Evolutionary conservation across 2,329 filamentous ascomycete genomes (phyloP), one percentile per base, ranked within the genome.

Genomic region (Xylaria sp.): DNA sequence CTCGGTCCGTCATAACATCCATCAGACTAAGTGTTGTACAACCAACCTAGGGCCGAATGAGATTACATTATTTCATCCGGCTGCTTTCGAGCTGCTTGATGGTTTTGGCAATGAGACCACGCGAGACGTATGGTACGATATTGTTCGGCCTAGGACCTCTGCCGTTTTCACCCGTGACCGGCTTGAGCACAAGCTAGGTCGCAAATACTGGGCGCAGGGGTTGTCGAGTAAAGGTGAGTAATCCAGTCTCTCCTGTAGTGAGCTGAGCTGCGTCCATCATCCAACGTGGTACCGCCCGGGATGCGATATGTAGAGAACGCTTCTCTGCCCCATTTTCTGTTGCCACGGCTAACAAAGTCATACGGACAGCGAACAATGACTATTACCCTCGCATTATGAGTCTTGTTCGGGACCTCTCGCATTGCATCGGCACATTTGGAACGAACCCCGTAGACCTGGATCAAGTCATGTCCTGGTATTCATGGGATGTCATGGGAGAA

Each of bases 111-210:
- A 70, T 28, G 68, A 69, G 32, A 74, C 69, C 20, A 70, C 69
- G 8, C 68, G 67, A 44, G 73, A 74, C 52, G 64, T 74, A 9
- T 74, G 72, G 72, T 74, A 74, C 48, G 73, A 74, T 56, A 70
- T 74, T 28, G 52, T 74, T 7, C 57, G 55, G 50, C 73, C 73
- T 3, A 63, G 63, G 57, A 66, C 44, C 20, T 74, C 73, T 48
- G 72, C 71, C 20, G 55, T 74, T 63, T 74, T 74, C 64, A 73
- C 69, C 20, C 73, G 72, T 2, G 57, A 70, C 54, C 64, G 65
- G 34, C 39, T 60, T 2, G 70, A 71, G 28, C 74, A 75, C 32
- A 72, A 69, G 34, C 69, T 66, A 28, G 61, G 72, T 8, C 73
- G 70, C 23, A 70, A 72, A 46, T 71, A 65, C 13, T 74, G 71